Percentiles rank a stretch among this genome's conserved stretches.
Conservation (phyloP, 192 early-diverging fungal species). For the Backusella australiensis region DNA sequence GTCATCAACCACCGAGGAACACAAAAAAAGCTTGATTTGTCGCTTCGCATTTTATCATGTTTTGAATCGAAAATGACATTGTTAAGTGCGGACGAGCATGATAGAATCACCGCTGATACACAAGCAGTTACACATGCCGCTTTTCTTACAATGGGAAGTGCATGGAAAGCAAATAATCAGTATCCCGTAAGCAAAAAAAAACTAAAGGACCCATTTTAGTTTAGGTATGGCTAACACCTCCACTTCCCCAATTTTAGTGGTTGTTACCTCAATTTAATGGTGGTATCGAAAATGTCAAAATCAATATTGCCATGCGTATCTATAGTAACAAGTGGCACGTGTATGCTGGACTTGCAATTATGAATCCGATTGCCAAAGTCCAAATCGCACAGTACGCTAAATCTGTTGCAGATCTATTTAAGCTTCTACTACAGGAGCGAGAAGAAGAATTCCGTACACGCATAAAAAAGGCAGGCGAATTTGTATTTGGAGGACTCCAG, state of each 20-base stretch:
- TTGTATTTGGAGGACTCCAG: slow-evolving; percentile 77
- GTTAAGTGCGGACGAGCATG: slow-evolving; percentile 82
- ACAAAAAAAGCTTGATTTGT: slow-evolving; percentile 56
- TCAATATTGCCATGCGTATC: slow-evolving; percentile 89
- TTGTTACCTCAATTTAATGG: slow-evolving; percentile 82
- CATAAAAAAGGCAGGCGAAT: slow-evolving; percentile 73
- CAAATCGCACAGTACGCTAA: slow-evolving; percentile 91
- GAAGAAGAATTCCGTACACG: slow-evolving; percentile 72
- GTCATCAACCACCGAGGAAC: slow-evolving; percentile 79
- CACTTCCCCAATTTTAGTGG: slow-evolving; percentile 56
- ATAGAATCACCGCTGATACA: slow-evolving; percentile 94
- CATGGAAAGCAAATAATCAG: slow-evolving; percentile 79
- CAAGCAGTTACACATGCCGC: slow-evolving; percentile 96
- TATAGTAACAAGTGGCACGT: slow-evolving; percentile 97
- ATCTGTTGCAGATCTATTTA: slow-evolving; percentile 88
- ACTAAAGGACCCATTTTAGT: not conserved
- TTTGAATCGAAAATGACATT: slow-evolving; percentile 81
- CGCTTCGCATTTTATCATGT: slow-evolving; percentile 64
- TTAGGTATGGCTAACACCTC: not conserved
- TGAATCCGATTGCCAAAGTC: slow-evolving; percentile 83
- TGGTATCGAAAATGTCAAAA: slow-evolving; percentile 96
- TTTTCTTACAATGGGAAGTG: slow-evolving; percentile 90
- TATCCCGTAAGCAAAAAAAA: slow-evolving; percentile 67
- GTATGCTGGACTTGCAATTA: slow-evolving; percentile 89
- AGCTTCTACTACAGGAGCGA: slow-evolving; percentile 88